These are phyloP conservation scores for Alternaria novae-zelandiae DNA, from an alignment of 2,329 filamentous ascomycete genomes.

Conservation along the genomic window DNA sequence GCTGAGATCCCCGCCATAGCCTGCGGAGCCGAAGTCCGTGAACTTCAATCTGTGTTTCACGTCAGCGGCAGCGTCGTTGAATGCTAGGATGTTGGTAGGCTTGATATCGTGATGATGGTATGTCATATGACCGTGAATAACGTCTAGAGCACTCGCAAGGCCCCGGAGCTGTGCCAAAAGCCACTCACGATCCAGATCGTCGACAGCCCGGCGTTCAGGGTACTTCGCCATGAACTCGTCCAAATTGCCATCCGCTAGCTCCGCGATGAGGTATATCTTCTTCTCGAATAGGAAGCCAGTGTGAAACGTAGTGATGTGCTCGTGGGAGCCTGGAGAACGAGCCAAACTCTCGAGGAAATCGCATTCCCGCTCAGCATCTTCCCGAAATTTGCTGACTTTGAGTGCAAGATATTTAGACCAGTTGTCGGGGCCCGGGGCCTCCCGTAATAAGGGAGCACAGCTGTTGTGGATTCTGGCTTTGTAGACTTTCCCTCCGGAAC, in stretches of 20 bases:
- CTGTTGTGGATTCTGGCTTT: background rate
- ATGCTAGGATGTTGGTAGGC: background rate
- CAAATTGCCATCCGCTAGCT: background rate
- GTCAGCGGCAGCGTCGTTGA: background rate
- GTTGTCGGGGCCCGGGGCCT: background rate
- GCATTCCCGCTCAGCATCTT: background rate
- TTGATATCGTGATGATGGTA: background rate
- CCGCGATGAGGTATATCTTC: background rate
- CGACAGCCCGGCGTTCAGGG: background rate
- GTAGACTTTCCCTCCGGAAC: background rate
- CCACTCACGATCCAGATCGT: background rate
- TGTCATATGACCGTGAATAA: background rate
- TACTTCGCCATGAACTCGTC: background rate
- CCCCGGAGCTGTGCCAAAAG: background rate
- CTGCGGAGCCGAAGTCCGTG: background rate
- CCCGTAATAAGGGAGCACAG: background rate
- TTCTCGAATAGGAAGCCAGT: background rate
- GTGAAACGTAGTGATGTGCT: background rate
- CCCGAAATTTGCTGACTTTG: background rate
- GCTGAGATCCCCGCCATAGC: background rate
- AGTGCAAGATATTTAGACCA: background rate
- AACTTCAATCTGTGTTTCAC: background rate
- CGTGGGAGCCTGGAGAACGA: background rate
- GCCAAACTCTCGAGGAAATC: background rate
- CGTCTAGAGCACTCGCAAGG: background rate